Evolutionary conservation across 371 early-diverging fungal genomes (phyloP).

Genomic region (Mortierella sp.): DNA sequence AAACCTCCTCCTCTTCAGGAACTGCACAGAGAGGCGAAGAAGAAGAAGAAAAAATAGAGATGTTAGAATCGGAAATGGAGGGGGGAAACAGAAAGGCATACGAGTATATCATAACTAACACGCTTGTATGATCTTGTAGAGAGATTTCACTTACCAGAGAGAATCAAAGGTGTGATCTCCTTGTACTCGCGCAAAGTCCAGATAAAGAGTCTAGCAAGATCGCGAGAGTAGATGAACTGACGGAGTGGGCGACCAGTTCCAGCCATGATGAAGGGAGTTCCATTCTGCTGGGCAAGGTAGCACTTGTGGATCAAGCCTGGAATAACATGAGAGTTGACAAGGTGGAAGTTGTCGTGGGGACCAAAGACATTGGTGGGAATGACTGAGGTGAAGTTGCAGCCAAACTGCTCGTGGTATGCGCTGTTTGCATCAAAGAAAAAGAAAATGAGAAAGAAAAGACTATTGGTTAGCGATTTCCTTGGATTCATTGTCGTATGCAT

Average conservation of each 20-base stretch:
- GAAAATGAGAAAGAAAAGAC: neutral
- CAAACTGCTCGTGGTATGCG: constrained; percentile 85
- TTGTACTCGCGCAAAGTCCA: constrained; percentile 87
- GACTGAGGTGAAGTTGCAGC: constrained; percentile 84
- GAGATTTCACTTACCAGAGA: constrained; percentile 69
- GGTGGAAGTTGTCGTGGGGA: constrained; percentile 84
- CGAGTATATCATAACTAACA: neutral
- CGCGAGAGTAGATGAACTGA: constrained; percentile 89
- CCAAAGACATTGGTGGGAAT: constrained; percentile 93
- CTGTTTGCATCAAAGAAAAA: constrained; percentile 47
- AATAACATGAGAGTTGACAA: constrained; percentile 88
- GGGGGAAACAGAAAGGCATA: neutral
- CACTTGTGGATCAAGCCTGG: constrained; percentile 91
- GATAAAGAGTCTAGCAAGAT: constrained; percentile 85
- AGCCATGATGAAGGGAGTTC: constrained; percentile 78
- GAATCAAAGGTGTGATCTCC: constrained; percentile 84
- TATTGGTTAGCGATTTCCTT: neutral
- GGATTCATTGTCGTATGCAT: neutral
- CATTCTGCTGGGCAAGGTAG: constrained; percentile 80
- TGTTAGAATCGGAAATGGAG: neutral
- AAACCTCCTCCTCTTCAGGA: constrained; percentile 83
- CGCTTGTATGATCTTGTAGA: neutral
- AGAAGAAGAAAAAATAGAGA: constrained; percentile 6
- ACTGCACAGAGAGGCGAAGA: constrained; percentile 58
- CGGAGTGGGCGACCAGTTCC: constrained; percentile 88